Evolutionary conservation across 805 yeast genomes (phyloP), one percentile per base, ranked within the genome.

Genomic region (Sugiyamaella floridensis): DNA sequence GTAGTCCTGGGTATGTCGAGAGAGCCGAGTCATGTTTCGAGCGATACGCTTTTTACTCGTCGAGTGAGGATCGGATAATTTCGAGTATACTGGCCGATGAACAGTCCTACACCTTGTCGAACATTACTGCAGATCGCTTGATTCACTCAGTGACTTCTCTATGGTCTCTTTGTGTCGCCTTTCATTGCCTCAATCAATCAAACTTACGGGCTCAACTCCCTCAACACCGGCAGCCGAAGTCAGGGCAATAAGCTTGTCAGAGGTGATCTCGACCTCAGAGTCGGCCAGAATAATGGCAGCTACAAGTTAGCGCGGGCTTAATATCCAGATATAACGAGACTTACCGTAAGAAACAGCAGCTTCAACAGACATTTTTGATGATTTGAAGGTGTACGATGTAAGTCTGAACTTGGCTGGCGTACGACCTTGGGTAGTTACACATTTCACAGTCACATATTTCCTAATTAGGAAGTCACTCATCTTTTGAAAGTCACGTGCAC

Each of bases 211-310:
- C 66, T 86, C 95, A 69, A 85, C 87, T 54, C 52, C 68, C 55
- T 79, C 76, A 69, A 89, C 82, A 73, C 88, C 86, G 65, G 96
- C 96, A 66, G 95, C 87, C 68, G 76, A 69, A 73, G 88, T 76
- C 72, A 88, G 76, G 63, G 93, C 74, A 69, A 81, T 74, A 67
- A 88, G 78, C 81, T 87, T 88, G 74, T 86, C 92, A 65, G 93
- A 70, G 56, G 96, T 81, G 83, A 93, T 82, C 76, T 90, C 97
- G 71, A 89, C 78, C 71, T 89, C 97, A 70, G 97, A 88, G 73
- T 92, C 99, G 65, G 97, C 96, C 76, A 92, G 82, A 79, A 92
- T 89, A 76, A 92, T 84, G 72, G 98, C 96, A 75, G 99, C 98
- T 59, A 42, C 1, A 48, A 43, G 34, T 40, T 29, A 29, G 40